phyloP scores from a whole-genome alignment of 208 protist species.

The Strigomonas galati region DNA sequence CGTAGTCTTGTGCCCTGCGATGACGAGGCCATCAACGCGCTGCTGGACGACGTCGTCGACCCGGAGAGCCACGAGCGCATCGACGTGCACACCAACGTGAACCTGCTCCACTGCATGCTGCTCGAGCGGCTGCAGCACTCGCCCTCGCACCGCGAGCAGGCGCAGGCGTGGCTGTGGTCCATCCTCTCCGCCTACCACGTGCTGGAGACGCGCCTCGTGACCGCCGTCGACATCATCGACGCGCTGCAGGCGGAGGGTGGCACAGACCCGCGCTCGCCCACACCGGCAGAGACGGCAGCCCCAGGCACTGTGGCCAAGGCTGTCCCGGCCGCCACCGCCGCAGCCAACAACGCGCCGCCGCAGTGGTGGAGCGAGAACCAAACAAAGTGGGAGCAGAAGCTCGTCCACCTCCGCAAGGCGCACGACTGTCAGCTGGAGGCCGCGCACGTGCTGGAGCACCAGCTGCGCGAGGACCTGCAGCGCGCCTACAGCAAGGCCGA shows the following conservation, averaged over 20 bases:
- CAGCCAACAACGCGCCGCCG: neutral
- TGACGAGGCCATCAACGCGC: conserved; percentile 23
- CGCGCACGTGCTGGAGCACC: conserved; percentile 42
- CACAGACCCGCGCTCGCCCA: neutral
- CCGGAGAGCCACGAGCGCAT: conserved; percentile 45
- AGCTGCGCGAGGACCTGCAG: conserved; percentile 21
- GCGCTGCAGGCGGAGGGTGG: conserved; percentile 1
- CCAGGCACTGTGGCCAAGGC: neutral
- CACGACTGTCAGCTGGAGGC: conserved; percentile 27
- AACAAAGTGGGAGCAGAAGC: neutral
- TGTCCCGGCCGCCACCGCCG: neutral
- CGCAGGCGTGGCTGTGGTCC: conserved; percentile 67
- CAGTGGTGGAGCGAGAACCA: neutral
- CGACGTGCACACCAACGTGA: conserved; percentile 48
- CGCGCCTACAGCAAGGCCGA: conserved; percentile 11
- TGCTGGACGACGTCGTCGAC: conserved; percentile 49
- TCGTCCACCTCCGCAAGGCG: neutral
- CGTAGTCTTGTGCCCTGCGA: too few species aligned
- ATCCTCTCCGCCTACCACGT: conserved; percentile 66
- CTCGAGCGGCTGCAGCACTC: conserved; percentile 44
- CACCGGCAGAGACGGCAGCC: neutral
- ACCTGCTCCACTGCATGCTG: conserved; percentile 57
- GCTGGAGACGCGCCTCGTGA: conserved; percentile 58
- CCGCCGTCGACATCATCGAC: conserved; percentile 43
- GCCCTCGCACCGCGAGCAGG: conserved; percentile 33